Base-by-base conservation (phyloP, 2,329 filamentous ascomycete genomes). In the Trichoderma koningiopsis region DNA sequence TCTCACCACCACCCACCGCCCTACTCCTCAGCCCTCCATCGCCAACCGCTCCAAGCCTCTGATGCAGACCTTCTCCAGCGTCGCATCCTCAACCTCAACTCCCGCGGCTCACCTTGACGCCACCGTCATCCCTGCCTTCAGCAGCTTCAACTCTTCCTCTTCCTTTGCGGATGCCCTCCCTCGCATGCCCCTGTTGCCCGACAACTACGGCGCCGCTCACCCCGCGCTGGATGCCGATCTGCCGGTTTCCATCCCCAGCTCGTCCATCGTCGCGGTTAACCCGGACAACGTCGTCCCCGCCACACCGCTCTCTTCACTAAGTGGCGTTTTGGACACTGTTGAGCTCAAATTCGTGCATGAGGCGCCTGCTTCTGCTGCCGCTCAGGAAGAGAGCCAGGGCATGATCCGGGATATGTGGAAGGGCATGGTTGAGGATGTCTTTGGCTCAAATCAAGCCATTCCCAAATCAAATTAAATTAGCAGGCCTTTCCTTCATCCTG, bases 51-150 rank as follows among this genome's bases (percentile, higher is more conserved):
- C 80, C 70, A 80, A 85, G 74, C 88, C 87, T 52, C 79, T 90
- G 68, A 90, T 90, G 88, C 88, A 90, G 80, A 87, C 85, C 75
- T 89, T 90, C 81, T 81, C 82, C 74, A 83, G 84, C 53, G 83
- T 84, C 24, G 78, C 83, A 7, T 81, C 82, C 74, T 83, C 83
- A 27, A 82, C 84, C 22, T 77, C 83, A 7, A 77, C 84, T 19
- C 81, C 83, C 68, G 81, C 83, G n/a, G 79, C 80, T 33, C 80
- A 83, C 70, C 82, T 88, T 70, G 86, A 89, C 79, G 82, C 81
- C 76, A 81, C 84, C 71, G 77, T 87, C 70, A 82, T 90, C 68
- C 88, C 88, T 31, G 77, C 80, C 69, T 77, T 83, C 14, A 77
- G 80, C 61, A 72, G 74, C 56, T 65, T 76, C 65, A 62, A 74